phyloP scores from a whole-genome alignment of 495 filamentous ascomycete genomes.

The Opeltia flavorubescens region DNA sequence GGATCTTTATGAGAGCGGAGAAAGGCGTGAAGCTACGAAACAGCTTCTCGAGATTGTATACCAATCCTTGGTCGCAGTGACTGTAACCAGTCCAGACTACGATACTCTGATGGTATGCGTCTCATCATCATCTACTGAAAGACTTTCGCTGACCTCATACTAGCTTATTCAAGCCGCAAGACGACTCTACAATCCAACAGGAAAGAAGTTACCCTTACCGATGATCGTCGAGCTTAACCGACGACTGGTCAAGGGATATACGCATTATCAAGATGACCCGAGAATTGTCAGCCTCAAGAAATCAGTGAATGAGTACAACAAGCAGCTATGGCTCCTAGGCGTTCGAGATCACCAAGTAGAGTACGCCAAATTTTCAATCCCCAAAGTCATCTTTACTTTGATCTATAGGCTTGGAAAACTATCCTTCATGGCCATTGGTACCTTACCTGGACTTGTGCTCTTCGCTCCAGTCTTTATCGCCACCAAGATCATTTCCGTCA shows the following conservation, averaged over 20 bases:
- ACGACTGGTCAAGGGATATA: constrained; percentile 82
- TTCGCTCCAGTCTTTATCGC: constrained; percentile 87
- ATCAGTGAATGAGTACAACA: constrained; percentile 76
- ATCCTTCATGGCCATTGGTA: constrained; percentile 57
- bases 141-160: constrained; percentile 19
- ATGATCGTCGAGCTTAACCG: constrained; percentile 95
- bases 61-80: constrained; percentile 71
- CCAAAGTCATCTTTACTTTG: constrained; percentile 59
- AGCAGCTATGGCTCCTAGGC: constrained; percentile 68
- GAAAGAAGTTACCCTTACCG: constrained; percentile 86
- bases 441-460: constrained; percentile 72
- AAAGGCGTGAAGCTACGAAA: constrained; percentile 72
- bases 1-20: constrained; percentile 66
- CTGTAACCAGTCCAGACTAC: constrained; percentile 86
- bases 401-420: constrained; percentile 72
- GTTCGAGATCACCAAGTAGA: constrained; percentile 92
- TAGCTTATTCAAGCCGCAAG: constrained; percentile 84
- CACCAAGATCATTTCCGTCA: constrained; percentile 76
- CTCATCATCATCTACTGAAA: neutral
- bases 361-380: constrained; percentile 70
- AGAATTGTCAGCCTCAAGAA: constrained; percentile 68
- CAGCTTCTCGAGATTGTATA: constrained; percentile 75
- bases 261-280: constrained; percentile 79
- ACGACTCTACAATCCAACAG: constrained; percentile 82
- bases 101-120: constrained; percentile 80